phyloP scores from a whole-genome alignment of 1,139 yeast genomes.

The Saccharomycopsis phalli region DNA sequence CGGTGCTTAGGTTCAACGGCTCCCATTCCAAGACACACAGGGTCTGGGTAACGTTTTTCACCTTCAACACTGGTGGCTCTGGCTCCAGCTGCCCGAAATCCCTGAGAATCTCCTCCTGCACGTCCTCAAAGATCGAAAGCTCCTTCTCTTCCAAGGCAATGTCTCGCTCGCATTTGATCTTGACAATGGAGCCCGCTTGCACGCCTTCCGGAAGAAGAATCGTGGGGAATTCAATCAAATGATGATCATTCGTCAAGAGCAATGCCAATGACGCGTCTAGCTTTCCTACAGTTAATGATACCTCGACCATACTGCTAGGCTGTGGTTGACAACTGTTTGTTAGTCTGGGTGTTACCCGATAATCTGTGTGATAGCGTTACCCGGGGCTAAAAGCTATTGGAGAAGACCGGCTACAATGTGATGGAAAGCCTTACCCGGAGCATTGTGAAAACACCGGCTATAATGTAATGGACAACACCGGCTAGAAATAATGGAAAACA shows the following conservation, averaged over 20 bases:
- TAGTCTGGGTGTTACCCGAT: not conserved
- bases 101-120: slow-evolving; percentile 67
- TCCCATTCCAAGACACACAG: slow-evolving; percentile 96
- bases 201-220: slow-evolving; percentile 85
- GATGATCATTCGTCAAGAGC: slow-evolving; percentile 85
- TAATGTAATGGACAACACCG: no score
- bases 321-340: not conserved
- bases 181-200: slow-evolving; percentile 88
- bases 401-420: no score
- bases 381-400: no score
- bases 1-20: slow-evolving; percentile 71
- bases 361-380: no score
- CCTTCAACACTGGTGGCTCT: slow-evolving; percentile 55
- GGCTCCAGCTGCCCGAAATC: slow-evolving; percentile 75
- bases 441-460: no score
- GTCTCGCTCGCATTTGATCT: slow-evolving; percentile 78
- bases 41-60: slow-evolving; percentile 84
- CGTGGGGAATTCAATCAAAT: slow-evolving; percentile 92
- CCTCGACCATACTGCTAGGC: slow-evolving; percentile 56
- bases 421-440: no score
- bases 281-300: slow-evolving; percentile 90
- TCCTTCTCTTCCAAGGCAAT: slow-evolving; percentile 58
- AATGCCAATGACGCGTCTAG: slow-evolving; percentile 92
- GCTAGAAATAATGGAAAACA: no score
- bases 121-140: slow-evolving; percentile 43